Evolutionary conservation across 2,329 filamentous ascomycete genomes (phyloP).

Genomic region (Colletotrichum truncatum): DNA sequence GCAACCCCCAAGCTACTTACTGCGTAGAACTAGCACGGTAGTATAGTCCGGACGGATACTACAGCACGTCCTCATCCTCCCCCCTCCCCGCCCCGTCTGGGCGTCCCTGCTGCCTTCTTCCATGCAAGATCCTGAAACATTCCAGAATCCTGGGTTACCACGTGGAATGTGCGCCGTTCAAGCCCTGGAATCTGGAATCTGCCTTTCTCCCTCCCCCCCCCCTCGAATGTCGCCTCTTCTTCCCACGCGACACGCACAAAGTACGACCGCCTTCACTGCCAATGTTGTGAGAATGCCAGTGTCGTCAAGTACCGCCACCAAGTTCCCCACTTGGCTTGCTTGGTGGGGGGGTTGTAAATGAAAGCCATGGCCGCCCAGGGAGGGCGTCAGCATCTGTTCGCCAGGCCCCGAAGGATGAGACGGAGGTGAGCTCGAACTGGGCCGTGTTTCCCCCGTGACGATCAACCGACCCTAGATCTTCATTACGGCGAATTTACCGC

Average conservation of each 20-base stretch:
- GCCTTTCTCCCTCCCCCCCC: no score
- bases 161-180: neutral
- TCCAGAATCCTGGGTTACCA: constrained; percentile 24
- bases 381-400: neutral
- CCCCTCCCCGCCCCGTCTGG: neutral
- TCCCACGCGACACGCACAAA: neutral
- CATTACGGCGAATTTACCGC: neutral
- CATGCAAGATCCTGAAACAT: constrained; percentile 13
- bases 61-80: no score
- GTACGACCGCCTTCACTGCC: neutral
- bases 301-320: neutral
- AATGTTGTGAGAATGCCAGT: neutral
- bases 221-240: neutral
- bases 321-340: neutral
- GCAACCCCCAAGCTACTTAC: constrained; percentile 7
- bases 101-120: neutral
- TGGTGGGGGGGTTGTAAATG: no score
- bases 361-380: neutral
- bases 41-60: no score
- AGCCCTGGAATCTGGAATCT: neutral
- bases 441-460: neutral
- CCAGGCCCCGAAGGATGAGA: neutral
- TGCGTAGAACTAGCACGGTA: no score
- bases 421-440: neutral
- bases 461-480: neutral